Base-by-base conservation (phyloP, 2,329 filamentous ascomycete genomes). In the Botrytis squamosa region DNA sequence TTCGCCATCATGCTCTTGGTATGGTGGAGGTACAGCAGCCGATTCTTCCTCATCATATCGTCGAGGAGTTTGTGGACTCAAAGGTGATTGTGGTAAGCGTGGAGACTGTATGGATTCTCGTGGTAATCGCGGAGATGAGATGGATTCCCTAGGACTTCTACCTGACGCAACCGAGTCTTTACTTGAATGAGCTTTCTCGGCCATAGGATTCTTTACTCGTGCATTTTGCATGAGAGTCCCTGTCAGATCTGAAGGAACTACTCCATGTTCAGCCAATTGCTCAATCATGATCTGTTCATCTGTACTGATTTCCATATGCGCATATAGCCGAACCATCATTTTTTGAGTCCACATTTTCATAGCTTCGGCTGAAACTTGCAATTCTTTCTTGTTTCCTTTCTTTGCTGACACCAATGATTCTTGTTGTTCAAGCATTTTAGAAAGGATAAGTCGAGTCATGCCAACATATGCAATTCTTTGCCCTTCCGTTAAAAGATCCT, bases 271-370 rank as follows among this genome's bases (percentile, higher is more conserved):
- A 20, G 93, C 92, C 74, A 99, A 86, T 83, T 99, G 96, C 84
- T 99, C 96, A 77, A 99, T 98, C 96, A 99, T 99, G 82, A 99
- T 86, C 85, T 99, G 96, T 83, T 99, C 96, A 22, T 89, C 91
- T 36, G 91, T 86, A 80, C 91, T 94, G 79, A 99, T 97, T 75
- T 99, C 96, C 96, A 99, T 99, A 83, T 99, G 96, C 20, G 90
- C 86, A 82, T 98, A 99, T 20, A 99, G 82, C 38, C 95, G 90
- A 75, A 98, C 90, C 95, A 99, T 99, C 88, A 97, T 97, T 84
- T 97, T 97, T 82, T 99, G 96, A 73, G 93, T 91, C 95, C 95
- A 99, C 92, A 98, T 98, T 82, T 92, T 92, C 84, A 93, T 91
- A 52, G 91, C 89, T 82, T 98, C 96, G 18, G 90, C 85, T 0